Conservation (phyloP, 2,329 filamentous ascomycete species). For the Pleurostoma richardsiae region DNA sequence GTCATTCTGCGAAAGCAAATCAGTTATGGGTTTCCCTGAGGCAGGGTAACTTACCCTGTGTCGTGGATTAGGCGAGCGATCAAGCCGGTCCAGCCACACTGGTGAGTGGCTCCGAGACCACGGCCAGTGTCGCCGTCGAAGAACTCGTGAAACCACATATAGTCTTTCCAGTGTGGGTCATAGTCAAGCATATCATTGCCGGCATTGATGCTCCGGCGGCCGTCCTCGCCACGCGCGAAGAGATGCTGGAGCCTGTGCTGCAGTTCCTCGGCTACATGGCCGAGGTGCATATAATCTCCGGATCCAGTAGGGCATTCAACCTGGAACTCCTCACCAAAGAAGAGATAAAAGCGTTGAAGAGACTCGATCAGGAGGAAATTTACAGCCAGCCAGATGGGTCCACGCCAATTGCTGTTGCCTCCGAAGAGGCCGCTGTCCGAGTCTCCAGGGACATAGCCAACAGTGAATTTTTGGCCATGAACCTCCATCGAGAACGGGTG, state of each 20-base stretch:
- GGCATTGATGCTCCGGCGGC: conserved; percentile 81
- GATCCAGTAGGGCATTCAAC: conserved; percentile 93
- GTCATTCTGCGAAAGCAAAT: conserved; percentile 54
- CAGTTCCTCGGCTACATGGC: conserved; percentile 89
- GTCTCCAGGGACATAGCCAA: conserved; percentile 89
- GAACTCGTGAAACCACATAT: conserved; percentile 96
- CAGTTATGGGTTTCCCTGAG: too few relatives aligned
- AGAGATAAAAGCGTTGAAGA: conserved; percentile 92
- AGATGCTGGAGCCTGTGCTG: conserved; percentile 93
- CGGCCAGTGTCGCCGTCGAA: conserved; percentile 90
- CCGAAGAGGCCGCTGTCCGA: conserved; percentile 94
- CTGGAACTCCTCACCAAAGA: conserved; percentile 83
- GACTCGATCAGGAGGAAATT: conserved; percentile 94
- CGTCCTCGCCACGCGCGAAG: conserved; percentile 78
- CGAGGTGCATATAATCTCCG: conserved; percentile 91
- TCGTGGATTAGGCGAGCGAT: conserved; percentile 98
- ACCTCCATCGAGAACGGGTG: conserved; percentile 94
- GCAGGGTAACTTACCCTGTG: conserved; percentile 65
- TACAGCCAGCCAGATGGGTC: conserved; percentile 91
- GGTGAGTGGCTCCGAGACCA: conserved; percentile 86
- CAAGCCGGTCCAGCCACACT: conserved; percentile 93
- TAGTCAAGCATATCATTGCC: conserved; percentile 84
- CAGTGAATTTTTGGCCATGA: conserved; percentile 82
- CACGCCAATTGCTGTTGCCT: conserved; percentile 97
- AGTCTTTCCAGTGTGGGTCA: conserved; percentile 88